These are phyloP conservation scores for Madurella fahalii DNA, from an alignment of 2,329 filamentous ascomycete species.

Conservation along the genomic window DNA sequence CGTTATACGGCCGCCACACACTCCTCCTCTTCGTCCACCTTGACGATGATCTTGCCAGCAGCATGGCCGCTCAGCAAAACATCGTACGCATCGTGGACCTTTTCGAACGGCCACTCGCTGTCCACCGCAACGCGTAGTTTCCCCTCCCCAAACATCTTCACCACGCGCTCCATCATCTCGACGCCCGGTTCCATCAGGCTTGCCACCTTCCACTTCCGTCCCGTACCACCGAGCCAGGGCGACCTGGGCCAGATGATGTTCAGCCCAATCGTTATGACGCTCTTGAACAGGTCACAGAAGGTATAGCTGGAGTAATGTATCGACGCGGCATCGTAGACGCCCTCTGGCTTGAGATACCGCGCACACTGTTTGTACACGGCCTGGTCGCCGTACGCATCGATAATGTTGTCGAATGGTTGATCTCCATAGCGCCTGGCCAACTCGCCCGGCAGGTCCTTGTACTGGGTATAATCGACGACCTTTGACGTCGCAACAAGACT, in stretches of 20 bases:
- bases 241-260: constrained; percentile 25
- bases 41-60: constrained; percentile 33
- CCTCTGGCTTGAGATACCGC: constrained; percentile 35
- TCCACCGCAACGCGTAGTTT: constrained; percentile 21
- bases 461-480: constrained; percentile 41
- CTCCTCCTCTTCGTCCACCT: constrained; percentile 16
- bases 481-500: constrained; percentile 23
- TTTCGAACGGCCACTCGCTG: constrained; percentile 29
- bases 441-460: constrained; percentile 34
- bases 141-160: constrained; percentile 28
- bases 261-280: constrained; percentile 19
- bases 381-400: constrained; percentile 48
- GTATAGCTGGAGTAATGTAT: constrained; percentile 20
- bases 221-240: constrained; percentile 29
- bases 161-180: constrained; percentile 27
- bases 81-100: constrained; percentile 29
- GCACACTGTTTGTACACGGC: constrained; percentile 40
- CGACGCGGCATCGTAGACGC: constrained; percentile 25
- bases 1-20: too few species aligned
- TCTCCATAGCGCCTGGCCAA: constrained; percentile 32
- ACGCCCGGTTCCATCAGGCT: constrained; percentile 29
- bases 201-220: constrained; percentile 27
- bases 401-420: constrained; percentile 37
- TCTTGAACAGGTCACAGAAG: constrained; percentile 25
- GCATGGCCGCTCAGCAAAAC: constrained; percentile 29